Conservation (phyloP, 148 eudicot species). For the Chenopodium quinoa region DNA sequence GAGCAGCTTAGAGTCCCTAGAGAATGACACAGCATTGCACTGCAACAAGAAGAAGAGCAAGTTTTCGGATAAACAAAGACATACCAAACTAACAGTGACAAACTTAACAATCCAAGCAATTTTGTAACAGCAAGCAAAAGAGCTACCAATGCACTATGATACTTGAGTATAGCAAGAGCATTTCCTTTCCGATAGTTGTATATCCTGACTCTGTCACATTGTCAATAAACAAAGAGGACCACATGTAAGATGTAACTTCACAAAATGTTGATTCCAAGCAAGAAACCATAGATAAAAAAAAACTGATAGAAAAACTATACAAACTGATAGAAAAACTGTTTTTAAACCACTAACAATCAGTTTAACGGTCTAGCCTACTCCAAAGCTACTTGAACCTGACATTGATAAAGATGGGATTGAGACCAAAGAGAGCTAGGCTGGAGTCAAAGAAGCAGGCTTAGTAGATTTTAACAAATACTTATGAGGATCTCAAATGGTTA, state of each 20-base stretch:
- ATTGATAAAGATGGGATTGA: neutral
- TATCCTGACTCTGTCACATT: slow-evolving; percentile 54
- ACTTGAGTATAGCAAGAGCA: slow-evolving; percentile 81
- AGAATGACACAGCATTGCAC: slow-evolving; percentile 83
- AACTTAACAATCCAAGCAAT: neutral
- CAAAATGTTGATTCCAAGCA: neutral
- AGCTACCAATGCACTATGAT: slow-evolving; percentile 65
- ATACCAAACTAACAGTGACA: neutral
- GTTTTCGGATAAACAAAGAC: neutral
- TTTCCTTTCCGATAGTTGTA: slow-evolving; percentile 83
- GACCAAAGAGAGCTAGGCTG: neutral
- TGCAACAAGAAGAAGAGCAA: slow-evolving; percentile 27
- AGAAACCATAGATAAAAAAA: neutral
- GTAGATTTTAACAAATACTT: too few relatives aligned
- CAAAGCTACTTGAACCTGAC: neutral
- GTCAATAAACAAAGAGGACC: slow-evolving; percentile 10
- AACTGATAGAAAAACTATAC: neutral
- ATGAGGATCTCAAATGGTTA: neutral
- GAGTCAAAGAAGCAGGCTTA: neutral
- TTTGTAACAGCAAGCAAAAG: neutral
- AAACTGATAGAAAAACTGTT: neutral
- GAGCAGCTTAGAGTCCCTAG: slow-evolving; percentile 53
- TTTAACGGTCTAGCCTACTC: neutral
- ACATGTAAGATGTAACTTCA: neutral
- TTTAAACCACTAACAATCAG: neutral